Evolutionary conservation across 495 filamentous ascomycete genomes (phyloP).

Genomic region (Cladorrhinum samala): DNA sequence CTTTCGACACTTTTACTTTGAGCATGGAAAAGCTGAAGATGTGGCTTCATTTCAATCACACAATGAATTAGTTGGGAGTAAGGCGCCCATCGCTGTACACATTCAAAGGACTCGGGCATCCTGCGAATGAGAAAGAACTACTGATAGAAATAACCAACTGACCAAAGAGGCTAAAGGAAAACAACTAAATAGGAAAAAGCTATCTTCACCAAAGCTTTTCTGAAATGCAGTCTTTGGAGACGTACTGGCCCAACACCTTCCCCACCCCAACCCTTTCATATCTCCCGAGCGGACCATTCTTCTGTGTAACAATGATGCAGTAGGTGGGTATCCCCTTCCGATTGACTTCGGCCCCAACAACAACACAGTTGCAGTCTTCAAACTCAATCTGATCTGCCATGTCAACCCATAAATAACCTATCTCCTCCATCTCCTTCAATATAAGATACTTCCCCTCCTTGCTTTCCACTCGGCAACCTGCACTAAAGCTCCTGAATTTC

Average conservation of each 20-base stretch:
- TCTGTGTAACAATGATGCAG: neutral
- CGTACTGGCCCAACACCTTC: neutral
- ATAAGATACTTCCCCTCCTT: constrained; percentile 1
- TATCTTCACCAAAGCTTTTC: neutral
- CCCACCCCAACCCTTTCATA: neutral
- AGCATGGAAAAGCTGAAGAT: too few species aligned
- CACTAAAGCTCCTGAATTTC: constrained; percentile 2
- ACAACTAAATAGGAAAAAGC: neutral
- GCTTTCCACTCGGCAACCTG: neutral
- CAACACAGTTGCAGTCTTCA: constrained; percentile 2
- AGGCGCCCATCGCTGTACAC: too few species aligned
- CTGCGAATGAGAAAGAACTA: too few species aligned
- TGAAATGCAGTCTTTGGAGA: neutral
- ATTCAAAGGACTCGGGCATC: too few species aligned
- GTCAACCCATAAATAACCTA: constrained; percentile 6
- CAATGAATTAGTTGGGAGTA: too few species aligned
- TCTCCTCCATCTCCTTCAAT: constrained; percentile 1
- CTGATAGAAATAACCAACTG: too few species aligned
- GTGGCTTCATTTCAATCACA: too few species aligned
- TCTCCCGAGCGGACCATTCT: neutral
- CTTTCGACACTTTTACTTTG: too few species aligned
- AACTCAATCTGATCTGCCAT: constrained; percentile 3
- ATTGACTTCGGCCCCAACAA: neutral
- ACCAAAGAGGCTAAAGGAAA: too few species aligned
- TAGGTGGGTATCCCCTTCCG: neutral